A percentile compares a stretch with the other conserved stretches of the same genome.
Conservation (phyloP, 768 basidiomycete species). For the Vararia minispora region DNA sequence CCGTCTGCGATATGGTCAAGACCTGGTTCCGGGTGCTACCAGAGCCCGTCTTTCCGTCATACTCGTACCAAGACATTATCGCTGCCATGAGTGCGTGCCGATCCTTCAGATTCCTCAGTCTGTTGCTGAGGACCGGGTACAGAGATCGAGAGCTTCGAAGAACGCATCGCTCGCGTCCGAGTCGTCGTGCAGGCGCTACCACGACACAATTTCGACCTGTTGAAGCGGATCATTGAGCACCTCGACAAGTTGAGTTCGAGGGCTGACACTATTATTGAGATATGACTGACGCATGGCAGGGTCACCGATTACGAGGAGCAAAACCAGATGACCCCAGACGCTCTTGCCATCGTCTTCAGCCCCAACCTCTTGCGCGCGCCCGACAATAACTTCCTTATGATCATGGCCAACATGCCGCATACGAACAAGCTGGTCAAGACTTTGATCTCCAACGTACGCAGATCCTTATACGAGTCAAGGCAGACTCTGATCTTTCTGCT, state of each 20-base stretch:
- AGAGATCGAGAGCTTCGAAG: conserved; percentile 64
- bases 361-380: conserved; percentile 71
- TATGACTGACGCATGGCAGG: conserved; percentile 32
- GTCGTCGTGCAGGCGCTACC: conserved; percentile 60
- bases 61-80: conserved; percentile 58
- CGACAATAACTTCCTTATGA: conserved; percentile 66
- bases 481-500: conserved; percentile 22
- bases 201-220: conserved; percentile 63
- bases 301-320: conserved; percentile 84
- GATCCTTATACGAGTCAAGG: conserved; percentile 36
- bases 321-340: conserved; percentile 85
- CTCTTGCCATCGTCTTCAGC: conserved; percentile 78
- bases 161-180: conserved; percentile 53
- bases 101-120: neutral
- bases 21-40: conserved; percentile 80
- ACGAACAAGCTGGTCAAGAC: conserved; percentile 23
- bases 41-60: conserved; percentile 64
- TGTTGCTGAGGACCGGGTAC: conserved; percentile 6
- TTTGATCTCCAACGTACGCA: conserved; percentile 67
- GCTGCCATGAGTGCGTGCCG: conserved; percentile 47
- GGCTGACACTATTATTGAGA: too few relatives aligned
- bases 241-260: conserved; percentile 77
- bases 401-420: conserved; percentile 60
- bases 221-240: conserved; percentile 72
- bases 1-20: conserved; percentile 75